Conservation (phyloP, 805 yeast genomes). For the Yarrowia divulgata region DNA sequence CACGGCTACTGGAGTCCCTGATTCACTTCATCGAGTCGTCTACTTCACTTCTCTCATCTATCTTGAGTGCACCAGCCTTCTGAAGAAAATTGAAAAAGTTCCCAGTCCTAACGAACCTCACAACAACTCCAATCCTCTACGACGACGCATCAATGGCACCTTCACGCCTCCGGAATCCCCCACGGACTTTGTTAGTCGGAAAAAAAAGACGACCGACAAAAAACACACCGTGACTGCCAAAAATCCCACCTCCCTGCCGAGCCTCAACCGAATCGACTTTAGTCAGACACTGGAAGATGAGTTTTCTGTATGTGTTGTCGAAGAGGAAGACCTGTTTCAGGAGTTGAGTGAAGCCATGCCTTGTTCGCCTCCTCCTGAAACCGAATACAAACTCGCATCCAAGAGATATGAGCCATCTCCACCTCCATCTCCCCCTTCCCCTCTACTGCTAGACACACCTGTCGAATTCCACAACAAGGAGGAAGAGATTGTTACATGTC, state of each 20-base stretch:
- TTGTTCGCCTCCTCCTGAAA: slow-evolving; percentile 5
- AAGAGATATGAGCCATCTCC: background rate
- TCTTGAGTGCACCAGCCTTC: background rate
- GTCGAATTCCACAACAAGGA: background rate
- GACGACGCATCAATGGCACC: background rate
- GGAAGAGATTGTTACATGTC: background rate
- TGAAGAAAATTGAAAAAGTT: background rate
- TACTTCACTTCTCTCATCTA: background rate
- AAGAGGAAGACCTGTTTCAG: background rate
- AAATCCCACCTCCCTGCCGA: no score
- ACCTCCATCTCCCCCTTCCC: background rate
- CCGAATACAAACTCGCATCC: background rate
- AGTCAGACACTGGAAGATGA: background rate
- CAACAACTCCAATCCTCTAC: background rate
- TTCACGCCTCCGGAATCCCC: background rate
- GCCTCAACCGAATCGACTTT: no score
- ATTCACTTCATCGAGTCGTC: background rate
- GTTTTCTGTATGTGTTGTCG: background rate
- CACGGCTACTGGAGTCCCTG: background rate
- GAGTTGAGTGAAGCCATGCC: background rate
- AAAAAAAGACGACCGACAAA: background rate
- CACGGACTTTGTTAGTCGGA: background rate
- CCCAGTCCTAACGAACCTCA: background rate
- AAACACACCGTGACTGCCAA: no score
- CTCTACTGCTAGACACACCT: background rate